Conservation (phyloP, 164 flowering plant genomes). For the Berberis thunbergii region DNA sequence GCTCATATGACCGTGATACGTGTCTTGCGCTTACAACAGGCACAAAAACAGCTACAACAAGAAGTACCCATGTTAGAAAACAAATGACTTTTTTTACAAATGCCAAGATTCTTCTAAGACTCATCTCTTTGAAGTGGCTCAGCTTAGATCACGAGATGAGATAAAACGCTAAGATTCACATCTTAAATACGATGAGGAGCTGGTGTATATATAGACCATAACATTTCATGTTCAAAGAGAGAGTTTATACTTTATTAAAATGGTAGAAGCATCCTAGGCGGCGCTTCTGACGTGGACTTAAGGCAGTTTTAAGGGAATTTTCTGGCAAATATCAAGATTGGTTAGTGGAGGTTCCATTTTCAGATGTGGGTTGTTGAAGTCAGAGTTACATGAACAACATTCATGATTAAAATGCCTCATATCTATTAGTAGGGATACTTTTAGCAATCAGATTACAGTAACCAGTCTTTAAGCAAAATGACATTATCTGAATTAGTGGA, state of each 20-base stretch:
- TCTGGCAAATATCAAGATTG: constrained; percentile 10
- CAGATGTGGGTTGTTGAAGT: constrained; percentile 29
- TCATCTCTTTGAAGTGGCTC: too few relatives aligned
- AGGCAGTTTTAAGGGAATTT: constrained; percentile 10
- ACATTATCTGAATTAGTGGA: too few relatives aligned
- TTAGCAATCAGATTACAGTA: neutral
- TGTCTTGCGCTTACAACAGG: constrained; percentile 25
- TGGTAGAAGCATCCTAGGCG: constrained; percentile 17
- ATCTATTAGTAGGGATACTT: neutral
- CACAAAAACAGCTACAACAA: constrained; percentile 12
- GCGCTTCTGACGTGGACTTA: constrained; percentile 34
- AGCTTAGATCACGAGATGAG: too few relatives aligned
- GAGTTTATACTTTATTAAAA: constrained; percentile 1
- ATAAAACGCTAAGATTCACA: neutral
- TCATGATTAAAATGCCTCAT: constrained; percentile 1
- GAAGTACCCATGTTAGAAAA: constrained; percentile 16
- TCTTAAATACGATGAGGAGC: constrained; percentile 5
- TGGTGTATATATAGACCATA: constrained; percentile 17
- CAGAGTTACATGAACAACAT: constrained; percentile 8
- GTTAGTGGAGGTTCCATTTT: constrained; percentile 36
- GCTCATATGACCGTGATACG: neutral
- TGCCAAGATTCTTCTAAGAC: constrained; percentile 3
- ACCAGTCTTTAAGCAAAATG: too few relatives aligned
- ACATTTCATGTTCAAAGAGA: constrained; percentile 4
- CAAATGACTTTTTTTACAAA: constrained; percentile 6